Percentiles rank a stretch among this genome's conserved stretches.
phyloP scores from a whole-genome alignment of 352 stramenopile species.

The Phytopythium helicoides region DNA sequence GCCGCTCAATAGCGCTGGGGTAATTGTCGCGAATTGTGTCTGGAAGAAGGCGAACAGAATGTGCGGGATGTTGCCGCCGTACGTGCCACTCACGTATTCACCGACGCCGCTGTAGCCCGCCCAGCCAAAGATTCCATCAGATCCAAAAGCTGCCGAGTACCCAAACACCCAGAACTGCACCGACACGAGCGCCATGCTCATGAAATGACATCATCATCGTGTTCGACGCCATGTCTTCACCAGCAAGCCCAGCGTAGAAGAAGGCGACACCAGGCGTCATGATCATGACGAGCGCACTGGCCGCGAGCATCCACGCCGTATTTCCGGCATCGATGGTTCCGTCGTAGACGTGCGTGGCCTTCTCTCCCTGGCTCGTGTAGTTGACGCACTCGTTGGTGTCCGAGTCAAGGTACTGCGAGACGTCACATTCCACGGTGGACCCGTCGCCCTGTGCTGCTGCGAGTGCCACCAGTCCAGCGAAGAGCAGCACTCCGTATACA shows the following conservation, averaged over 20 bases:
- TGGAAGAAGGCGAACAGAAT: slow-evolving; percentile 80
- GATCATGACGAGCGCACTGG: slow-evolving; percentile 61
- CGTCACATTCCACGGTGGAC: slow-evolving; percentile 19
- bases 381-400: slow-evolving; percentile 30
- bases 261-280: slow-evolving; percentile 70
- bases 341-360: slow-evolving; percentile 29
- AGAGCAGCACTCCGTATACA: slow-evolving; percentile 34
- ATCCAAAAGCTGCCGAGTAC: slow-evolving; percentile 67
- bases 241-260: slow-evolving; percentile 79
- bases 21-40: slow-evolving; percentile 83
- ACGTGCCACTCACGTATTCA: slow-evolving; percentile 38
- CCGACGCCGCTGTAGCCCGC: slow-evolving; percentile 54
- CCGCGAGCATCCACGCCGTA: slow-evolving; percentile 59
- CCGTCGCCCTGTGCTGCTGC: no score
- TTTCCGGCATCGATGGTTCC: slow-evolving; percentile 43
- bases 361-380: slow-evolving; percentile 31
- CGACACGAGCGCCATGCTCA: slow-evolving; percentile 73
- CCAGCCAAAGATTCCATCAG: slow-evolving; percentile 58
- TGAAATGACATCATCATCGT: slow-evolving; percentile 80
- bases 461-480: slow-evolving; percentile 44
- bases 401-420: slow-evolving; percentile 37
- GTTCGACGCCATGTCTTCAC: slow-evolving; percentile 72
- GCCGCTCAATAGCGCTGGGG: slow-evolving; percentile 67
- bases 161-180: slow-evolving; percentile 80
- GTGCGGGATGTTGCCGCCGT: slow-evolving; percentile 74